A percentile compares a stretch with the other conserved stretches of the same genome.
These are phyloP conservation scores for Trichoderma hamatum DNA, from an alignment of 2,329 filamentous ascomycete genomes.

Conservation along the genomic window DNA sequence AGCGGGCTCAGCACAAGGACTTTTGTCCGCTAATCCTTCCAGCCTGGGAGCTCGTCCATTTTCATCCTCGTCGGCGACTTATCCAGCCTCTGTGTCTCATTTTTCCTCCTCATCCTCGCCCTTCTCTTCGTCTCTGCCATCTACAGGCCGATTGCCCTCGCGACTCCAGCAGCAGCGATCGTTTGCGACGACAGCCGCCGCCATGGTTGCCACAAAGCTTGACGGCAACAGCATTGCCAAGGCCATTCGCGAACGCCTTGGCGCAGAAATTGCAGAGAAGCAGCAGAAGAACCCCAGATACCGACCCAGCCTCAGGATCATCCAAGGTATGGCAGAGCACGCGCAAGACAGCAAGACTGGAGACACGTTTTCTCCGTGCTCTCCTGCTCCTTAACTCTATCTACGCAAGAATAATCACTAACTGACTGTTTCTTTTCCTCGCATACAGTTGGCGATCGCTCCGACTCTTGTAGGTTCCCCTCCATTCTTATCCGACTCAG, in stretches of 20 bases:
- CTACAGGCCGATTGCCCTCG: constrained; percentile 15
- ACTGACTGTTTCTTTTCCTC: constrained; percentile 7
- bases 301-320: constrained; percentile 87
- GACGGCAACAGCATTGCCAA: constrained; percentile 96
- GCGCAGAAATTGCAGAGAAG: constrained; percentile 76
- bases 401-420: not conserved
- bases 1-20: constrained; percentile 11
- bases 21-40: constrained; percentile 15
- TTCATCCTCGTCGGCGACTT: constrained; percentile 1
- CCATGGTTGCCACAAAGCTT: constrained; percentile 87
- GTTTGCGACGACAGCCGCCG: constrained; percentile 55
- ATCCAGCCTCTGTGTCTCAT: constrained; percentile 1
- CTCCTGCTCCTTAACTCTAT: not conserved
- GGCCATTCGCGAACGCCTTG: constrained; percentile 81
- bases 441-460: constrained; percentile 78
- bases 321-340: constrained; percentile 69
- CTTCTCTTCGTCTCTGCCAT: constrained; percentile 6
- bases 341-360: not conserved
- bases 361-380: not conserved
- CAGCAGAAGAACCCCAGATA: constrained; percentile 85
- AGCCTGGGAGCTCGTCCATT: not conserved
- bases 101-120: constrained; percentile 6
- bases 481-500: not conserved
- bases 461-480: constrained; percentile 72
- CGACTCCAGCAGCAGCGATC: constrained; percentile 31